Evolutionary conservation across 305 asterid species (phyloP), one percentile per base, ranked within the genome.

Genomic region (Plantago coronopus): DNA sequence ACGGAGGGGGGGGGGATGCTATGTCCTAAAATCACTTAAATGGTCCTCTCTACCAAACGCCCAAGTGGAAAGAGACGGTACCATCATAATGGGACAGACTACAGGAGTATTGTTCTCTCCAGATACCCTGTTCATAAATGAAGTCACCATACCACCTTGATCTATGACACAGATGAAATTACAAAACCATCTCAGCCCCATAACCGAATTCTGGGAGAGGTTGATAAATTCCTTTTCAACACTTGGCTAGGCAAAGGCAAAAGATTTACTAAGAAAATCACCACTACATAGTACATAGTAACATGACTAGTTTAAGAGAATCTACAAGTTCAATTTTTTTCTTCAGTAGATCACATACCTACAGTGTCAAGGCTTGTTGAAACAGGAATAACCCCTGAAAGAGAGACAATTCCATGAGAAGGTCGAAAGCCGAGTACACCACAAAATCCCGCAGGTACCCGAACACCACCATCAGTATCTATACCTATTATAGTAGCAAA

Each of bases 401-500:
- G 89, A 65, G 97, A 68, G 69, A 87, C 82, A 17, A 78, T 71
- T 54, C 97, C 97, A 67, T 72, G 76, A 61, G 99, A 90, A 14
- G 99, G 91, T 59, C 96, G 87, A 78, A 89, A 94, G 50, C 97
- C 97, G 38, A 89, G 69, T 46, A 89, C 49, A n/a, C 97, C 97
- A 82, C 99, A 94, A 68, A 85, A 81, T 72, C 78, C 97, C 63
- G 97, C 97, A 61, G 99, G 99, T 68, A 87, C 65, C 61, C 96
- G 72, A 84, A 90, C 97, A 65, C 96, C 99, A 67, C 97, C 99
- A 80, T 78, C 93, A 54, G 90, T 82, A 78, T 94, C 99, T 50
- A 83, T 72, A 74, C 99, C 99, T 94, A 93, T 68, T 71, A 71
- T 40, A 29, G 21, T 59, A 62, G 61, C 68, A 54, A 34, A 68